Evolutionary conservation across 2,329 filamentous ascomycete species (phyloP), one percentile per base, ranked within the genome.

Genomic region (Lachnellula willkommii): DNA sequence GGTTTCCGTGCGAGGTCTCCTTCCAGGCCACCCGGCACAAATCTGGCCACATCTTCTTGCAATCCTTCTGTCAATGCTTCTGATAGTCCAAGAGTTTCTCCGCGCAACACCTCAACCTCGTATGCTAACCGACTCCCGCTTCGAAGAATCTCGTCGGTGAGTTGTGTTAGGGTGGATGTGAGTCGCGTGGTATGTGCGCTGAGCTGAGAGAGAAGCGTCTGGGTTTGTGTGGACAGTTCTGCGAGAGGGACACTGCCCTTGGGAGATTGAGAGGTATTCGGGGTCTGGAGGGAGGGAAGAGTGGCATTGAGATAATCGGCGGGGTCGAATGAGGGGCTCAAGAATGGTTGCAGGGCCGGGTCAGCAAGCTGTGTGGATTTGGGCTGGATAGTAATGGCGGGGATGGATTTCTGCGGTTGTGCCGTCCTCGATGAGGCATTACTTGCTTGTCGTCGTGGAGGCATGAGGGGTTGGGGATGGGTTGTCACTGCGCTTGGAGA

Each of bases 71-170:
- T 83, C 64, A 97, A 75, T 2, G 87, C 80, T 68, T 96, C 92
- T 1, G 85, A 84, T 37, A 96, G 75, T n/a, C 88, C 81, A 47
- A 91, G 74, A 2, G 90, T 88, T 72, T 96, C 92, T 60, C 92
- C 92, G n/a, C 91, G 83, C 49, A 97, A 73, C 17, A 97, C 81
- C 72, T 97, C 93, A 20, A 97, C 93, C 72, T 97, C 90, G 68
- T 99, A 99, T 20, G 92, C 90, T 55, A 99, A 76, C 4, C 93
- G 82, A 61, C 89, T 90, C 26, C 92, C 90, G 66, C 90, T 92
- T 55, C 94, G 83, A 59, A 99, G 74, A 60, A 99, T 97, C 64
- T 97, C 94, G 71, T 99, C 93, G 11, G 94, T 96, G 57, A 97
- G 77, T 67, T 93, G 87, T 35, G 91, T 96, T 56, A 99, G 79